Conservation (phyloP, 495 filamentous ascomycete genomes). For the Echria macrotheca region DNA sequence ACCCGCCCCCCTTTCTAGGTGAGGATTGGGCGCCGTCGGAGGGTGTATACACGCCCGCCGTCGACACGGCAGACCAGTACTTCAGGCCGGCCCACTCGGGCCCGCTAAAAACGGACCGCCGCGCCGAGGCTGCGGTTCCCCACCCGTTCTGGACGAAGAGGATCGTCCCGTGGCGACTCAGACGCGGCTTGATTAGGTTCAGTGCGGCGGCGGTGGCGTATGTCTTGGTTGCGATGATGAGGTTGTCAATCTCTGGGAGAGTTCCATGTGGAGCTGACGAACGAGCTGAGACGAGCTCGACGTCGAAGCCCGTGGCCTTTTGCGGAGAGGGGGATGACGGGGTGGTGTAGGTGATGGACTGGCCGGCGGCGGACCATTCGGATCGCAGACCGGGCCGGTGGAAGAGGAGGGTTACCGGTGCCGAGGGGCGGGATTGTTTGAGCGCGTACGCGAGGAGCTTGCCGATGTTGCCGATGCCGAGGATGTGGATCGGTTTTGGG, state of each 20-base stretch:
- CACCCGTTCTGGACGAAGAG: conserved; percentile 76
- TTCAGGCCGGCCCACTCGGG: no score
- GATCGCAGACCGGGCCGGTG: conserved; percentile 24
- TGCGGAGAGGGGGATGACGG: conserved; percentile 26
- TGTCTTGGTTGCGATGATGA: conserved; percentile 69
- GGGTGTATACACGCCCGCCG: no score
- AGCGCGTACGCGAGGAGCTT: conserved; percentile 36
- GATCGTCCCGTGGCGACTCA: conserved; percentile 56
- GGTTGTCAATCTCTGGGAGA: conserved; percentile 53
- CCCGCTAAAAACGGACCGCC: no score
- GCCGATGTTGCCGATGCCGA: conserved; percentile 52
- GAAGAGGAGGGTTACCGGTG: conserved; percentile 36
- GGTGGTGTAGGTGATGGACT: conserved; percentile 17
- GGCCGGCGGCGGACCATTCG: conserved; percentile 23
- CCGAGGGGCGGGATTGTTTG: conserved; percentile 6
- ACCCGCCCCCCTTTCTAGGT: no score
- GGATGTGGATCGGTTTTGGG: background rate
- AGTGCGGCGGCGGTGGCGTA: conserved; percentile 52
- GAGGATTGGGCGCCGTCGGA: no score
- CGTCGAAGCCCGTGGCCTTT: conserved; percentile 19
- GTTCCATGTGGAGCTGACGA: no score
- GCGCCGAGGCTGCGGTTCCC: no score
- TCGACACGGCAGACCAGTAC: no score
- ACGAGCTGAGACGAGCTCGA: conserved; percentile 32
- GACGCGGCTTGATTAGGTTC: conserved; percentile 47